Evolutionary conservation across 2,329 filamentous ascomycete genomes (phyloP).

Genomic region (Beauveria sp.): DNA sequence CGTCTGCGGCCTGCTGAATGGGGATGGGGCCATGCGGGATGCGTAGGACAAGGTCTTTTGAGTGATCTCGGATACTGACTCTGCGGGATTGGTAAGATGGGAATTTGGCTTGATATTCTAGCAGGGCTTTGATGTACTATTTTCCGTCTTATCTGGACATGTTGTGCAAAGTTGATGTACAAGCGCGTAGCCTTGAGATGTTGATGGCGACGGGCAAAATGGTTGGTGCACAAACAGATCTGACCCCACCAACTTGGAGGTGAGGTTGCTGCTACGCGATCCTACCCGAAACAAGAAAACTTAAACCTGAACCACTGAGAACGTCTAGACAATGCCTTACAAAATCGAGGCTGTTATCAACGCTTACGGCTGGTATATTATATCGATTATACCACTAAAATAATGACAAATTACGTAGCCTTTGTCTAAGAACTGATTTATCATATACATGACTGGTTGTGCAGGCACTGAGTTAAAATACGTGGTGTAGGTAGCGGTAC

Average conservation of each 20-base stretch:
- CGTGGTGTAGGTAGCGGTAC: too few species aligned
- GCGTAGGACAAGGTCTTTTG: background rate
- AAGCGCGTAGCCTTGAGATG: background rate
- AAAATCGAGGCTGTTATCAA: too few species aligned
- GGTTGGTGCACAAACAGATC: background rate
- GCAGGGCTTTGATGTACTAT: background rate
- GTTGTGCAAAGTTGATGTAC: background rate
- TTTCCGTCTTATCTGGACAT: background rate
- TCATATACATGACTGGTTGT: too few species aligned
- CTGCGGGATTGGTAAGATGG: background rate
- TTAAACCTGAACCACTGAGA: too few species aligned
- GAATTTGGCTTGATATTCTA: background rate
- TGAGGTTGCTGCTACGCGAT: background rate
- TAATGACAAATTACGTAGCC: too few species aligned
- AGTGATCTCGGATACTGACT: background rate
- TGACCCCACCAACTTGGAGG: background rate
- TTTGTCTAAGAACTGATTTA: too few species aligned
- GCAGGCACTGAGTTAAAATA: too few species aligned
- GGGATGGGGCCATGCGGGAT: slow-evolving; percentile 9
- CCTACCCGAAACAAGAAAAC: background rate
- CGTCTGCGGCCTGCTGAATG: slow-evolving; percentile 37
- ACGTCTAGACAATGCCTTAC: too few species aligned
- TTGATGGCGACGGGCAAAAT: background rate
- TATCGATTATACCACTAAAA: too few species aligned
- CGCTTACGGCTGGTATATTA: too few species aligned